Conservation (phyloP, 441 rosid genomes). For the Gossypium schwendimanii region DNA sequence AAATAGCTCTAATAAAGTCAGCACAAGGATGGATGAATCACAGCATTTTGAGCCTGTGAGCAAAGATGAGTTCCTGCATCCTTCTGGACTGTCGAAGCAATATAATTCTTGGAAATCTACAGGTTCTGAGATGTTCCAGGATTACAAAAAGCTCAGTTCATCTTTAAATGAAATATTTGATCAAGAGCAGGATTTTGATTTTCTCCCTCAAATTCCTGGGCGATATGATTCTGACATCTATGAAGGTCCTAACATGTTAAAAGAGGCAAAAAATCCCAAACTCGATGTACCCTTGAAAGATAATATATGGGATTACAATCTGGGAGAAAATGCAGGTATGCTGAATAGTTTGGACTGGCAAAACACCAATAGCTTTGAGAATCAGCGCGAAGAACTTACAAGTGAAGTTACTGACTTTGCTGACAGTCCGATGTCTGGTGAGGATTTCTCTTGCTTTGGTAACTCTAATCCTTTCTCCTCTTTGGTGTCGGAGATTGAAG, state of each 20-base stretch:
- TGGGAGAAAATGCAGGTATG: conserved; percentile 26
- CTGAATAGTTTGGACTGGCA: conserved; percentile 25
- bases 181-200: conserved; percentile 30
- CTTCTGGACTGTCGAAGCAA: conserved; percentile 30
- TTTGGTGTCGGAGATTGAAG: conserved; percentile 36
- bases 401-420: conserved; percentile 56
- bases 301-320: conserved; percentile 25
- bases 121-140: conserved; percentile 34
- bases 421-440: conserved; percentile 26
- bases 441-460: conserved; percentile 31
- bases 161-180: conserved; percentile 32
- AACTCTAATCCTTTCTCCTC: conserved; percentile 30
- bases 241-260: conserved; percentile 18
- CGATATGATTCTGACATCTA: conserved; percentile 18
- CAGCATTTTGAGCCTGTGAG: conserved; percentile 34
- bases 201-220: conserved; percentile 22
- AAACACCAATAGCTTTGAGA: conserved; percentile 26
- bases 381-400: conserved; percentile 30
- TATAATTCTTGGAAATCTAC: conserved; percentile 35
- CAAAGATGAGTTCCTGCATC: conserved; percentile 26
- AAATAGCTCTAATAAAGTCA: conserved; percentile 26
- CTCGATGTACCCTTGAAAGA: conserved; percentile 29
- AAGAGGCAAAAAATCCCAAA: conserved; percentile 24
- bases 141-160: conserved; percentile 29
- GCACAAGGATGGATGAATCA: conserved; percentile 31